phyloP scores from a whole-genome alignment of 176 grass and related monocot genomes.

The Rhynchospora tenuis region DNA sequence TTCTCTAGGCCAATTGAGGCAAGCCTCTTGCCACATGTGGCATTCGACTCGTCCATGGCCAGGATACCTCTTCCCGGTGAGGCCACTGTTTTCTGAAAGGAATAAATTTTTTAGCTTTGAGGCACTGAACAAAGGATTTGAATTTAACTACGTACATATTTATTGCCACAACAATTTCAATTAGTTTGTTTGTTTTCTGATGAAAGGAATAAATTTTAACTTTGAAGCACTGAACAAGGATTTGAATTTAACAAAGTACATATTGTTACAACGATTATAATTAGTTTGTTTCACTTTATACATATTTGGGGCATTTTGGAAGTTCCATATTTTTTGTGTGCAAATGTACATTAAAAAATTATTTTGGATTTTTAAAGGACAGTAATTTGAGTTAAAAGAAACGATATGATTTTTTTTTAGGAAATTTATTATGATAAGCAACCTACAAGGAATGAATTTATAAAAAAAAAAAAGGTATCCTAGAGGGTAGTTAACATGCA shows the following conservation, averaged over 20 bases:
- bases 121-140: neutral
- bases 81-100: conserved; percentile 81
- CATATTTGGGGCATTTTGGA: neutral
- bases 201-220: conserved; percentile 27
- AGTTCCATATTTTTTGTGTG: neutral
- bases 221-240: neutral
- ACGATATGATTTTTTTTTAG: neutral
- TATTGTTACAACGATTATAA: neutral
- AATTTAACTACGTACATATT: neutral
- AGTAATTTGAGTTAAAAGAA: neutral
- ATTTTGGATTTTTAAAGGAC: neutral
- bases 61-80: conserved; percentile 93
- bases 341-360: neutral
- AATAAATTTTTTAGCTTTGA: conserved; percentile 1
- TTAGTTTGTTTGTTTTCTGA: conserved; percentile 51
- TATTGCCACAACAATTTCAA: neutral
- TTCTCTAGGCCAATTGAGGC: conserved; percentile 94
- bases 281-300: neutral
- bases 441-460: no score
- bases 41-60: conserved; percentile 97
- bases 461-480: no score
- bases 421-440: neutral
- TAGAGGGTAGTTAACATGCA: neutral
- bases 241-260: neutral
- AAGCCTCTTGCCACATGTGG: conserved; percentile 94